Percentiles rank a stretch among this genome's conserved stretches.
Conservation (phyloP, 345 rosid species). For the Salix suchowensis region DNA sequence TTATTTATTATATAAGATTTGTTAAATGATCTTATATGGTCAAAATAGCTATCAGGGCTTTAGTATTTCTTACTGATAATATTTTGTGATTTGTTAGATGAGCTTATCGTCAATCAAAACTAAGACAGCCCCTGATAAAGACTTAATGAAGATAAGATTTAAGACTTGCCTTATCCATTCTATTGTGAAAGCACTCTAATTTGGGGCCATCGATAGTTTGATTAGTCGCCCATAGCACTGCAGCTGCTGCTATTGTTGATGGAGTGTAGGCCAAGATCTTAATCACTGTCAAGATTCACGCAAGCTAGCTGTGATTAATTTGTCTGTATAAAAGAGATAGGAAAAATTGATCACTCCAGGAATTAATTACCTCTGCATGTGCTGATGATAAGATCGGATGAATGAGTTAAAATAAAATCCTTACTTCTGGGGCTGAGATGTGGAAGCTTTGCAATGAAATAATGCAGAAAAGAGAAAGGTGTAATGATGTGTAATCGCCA, state of each 20-base stretch:
- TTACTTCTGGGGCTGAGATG: conserved; percentile 1
- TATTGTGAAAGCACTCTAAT: conserved; percentile 23
- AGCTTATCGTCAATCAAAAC: no score
- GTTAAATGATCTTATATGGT: no score
- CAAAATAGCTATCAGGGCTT: no score
- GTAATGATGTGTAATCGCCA: conserved; percentile 37
- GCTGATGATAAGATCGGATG: conserved; percentile 24
- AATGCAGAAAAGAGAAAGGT: conserved; percentile 32
- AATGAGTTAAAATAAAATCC: not conserved
- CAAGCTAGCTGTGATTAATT: not conserved
- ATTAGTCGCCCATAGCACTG: conserved; percentile 21
- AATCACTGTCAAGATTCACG: conserved; percentile 14
- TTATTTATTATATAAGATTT: not conserved
- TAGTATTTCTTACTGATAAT: no score
- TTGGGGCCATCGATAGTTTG: conserved; percentile 12
- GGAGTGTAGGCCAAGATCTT: conserved; percentile 34
- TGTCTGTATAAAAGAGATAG: not conserved
- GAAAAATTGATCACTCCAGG: no score
- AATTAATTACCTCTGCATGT: conserved; percentile 33
- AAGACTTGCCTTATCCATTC: conserved; percentile 21
- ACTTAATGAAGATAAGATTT: not conserved
- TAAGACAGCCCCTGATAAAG: no score
- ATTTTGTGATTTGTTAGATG: no score
- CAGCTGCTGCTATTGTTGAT: conserved; percentile 35
- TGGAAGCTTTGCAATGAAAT: conserved; percentile 21